These are phyloP conservation scores for Rhodomyrtus tomentosa DNA, from an alignment of 345 rosid genomes.

Conservation along the genomic window DNA sequence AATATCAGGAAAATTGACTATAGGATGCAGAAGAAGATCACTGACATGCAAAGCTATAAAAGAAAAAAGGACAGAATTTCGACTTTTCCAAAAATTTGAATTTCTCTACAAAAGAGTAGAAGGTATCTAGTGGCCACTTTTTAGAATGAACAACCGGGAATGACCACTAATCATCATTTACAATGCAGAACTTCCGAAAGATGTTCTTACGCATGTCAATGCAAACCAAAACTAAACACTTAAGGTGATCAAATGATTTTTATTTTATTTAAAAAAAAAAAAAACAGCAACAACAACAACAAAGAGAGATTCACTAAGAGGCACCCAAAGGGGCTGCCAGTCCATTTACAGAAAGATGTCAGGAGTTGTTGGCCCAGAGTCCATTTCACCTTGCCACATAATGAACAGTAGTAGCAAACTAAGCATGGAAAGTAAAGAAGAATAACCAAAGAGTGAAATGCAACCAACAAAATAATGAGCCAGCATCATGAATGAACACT, in stretches of 20 bases:
- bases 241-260: not conserved
- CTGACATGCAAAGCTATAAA: not conserved
- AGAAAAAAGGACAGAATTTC: not conserved
- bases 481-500: not conserved
- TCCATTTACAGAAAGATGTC: not conserved
- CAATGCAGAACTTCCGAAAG: not conserved
- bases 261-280: no score
- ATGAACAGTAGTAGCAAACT: not conserved
- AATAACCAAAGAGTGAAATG: not conserved
- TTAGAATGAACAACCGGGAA: not conserved
- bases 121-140: not conserved
- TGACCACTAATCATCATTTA: not conserved
- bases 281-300: no score
- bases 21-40: not conserved
- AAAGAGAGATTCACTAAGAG: not conserved
- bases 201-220: not conserved
- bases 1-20: not conserved
- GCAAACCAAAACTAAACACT: not conserved
- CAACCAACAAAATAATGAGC: not conserved
- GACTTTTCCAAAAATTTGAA: not conserved
- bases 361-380: not conserved
- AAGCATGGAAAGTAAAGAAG: not conserved
- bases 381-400: not conserved
- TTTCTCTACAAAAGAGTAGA: not conserved
- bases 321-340: not conserved